phyloP scores from a whole-genome alignment of 805 yeast species.

The Tetrapisispora pingtungensis region DNA sequence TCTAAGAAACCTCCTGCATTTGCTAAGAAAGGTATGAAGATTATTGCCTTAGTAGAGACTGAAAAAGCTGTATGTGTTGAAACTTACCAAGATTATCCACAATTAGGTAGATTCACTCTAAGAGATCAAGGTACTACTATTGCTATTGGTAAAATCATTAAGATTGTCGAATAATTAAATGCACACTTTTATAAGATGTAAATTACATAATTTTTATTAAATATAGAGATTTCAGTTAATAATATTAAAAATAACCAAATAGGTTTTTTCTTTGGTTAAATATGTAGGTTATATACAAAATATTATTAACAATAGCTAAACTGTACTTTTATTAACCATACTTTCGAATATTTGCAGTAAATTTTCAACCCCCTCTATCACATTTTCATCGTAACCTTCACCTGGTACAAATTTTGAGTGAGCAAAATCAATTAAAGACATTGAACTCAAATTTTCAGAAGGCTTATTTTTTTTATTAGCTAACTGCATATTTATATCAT shows the following conservation, averaged over 20 bases:
- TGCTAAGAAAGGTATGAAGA: conserved; percentile 98
- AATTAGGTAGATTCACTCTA: conserved; percentile 93
- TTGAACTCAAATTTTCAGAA: conserved; percentile 35
- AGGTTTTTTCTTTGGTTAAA: no score
- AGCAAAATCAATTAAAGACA: conserved; percentile 81
- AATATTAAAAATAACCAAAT: conserved; percentile 6
- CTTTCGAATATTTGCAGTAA: conserved; percentile 21
- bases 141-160: conserved; percentile 96
- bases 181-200: not conserved
- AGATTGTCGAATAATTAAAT: conserved; percentile 45
- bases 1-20: conserved; percentile 96
- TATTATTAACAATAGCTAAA: no score
- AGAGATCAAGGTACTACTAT: conserved; percentile 98
- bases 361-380: conserved; percentile 59
- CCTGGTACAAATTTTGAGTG: conserved; percentile 62
- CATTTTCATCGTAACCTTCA: conserved; percentile 60
- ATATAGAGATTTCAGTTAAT: not conserved
- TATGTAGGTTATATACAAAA: no score
- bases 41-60: conserved; percentile 83
- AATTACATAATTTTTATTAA: conserved; percentile 5
- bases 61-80: conserved; percentile 88
- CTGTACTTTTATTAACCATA: conserved; percentile 32
- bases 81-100: conserved; percentile 85
- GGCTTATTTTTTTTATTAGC: not conserved
- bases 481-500: conserved; percentile 12